Evolutionary conservation across 2,329 filamentous ascomycete genomes (phyloP).

Genomic region (Pyrenochaeta sp.): DNA sequence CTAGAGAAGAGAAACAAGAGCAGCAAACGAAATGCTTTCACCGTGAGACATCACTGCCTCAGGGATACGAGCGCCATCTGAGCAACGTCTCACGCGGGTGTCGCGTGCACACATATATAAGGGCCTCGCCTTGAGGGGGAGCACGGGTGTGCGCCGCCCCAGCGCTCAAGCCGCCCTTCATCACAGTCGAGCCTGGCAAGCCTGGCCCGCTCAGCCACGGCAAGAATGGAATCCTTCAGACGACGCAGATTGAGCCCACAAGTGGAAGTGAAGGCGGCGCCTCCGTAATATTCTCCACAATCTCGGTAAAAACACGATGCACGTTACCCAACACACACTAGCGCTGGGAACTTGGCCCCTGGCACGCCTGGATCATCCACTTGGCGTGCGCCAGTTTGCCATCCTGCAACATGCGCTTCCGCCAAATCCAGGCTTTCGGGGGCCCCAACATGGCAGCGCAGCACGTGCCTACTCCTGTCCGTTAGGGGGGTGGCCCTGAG

Average conservation of each 20-base stretch:
- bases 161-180: not conserved
- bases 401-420: too few relatives aligned
- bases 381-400: not conserved
- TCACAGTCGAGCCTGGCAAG: not conserved
- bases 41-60: conserved; percentile 10
- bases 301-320: not conserved
- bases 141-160: too few relatives aligned
- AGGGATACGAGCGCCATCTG: conserved; percentile 8
- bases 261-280: conserved; percentile 14
- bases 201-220: not conserved
- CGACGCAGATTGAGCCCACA: conserved; percentile 5
- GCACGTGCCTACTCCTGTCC: not conserved
- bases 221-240: not conserved
- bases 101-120: conserved; percentile 14
- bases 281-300: conserved; percentile 12
- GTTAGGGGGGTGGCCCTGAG: not conserved
- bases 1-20: not conserved
- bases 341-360: not conserved
- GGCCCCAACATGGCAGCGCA: not conserved
- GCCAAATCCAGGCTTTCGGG: not conserved
- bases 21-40: conserved; percentile 5
- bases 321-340: not conserved
- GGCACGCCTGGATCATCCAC: not conserved
- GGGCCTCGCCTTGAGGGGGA: not conserved
- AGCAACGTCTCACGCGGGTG: conserved; percentile 6